A percentile compares a stretch with the other conserved stretches of the same genome.
phyloP scores from a whole-genome alignment of 805 yeast species.

The Wickerhamomyces bisporus region DNA sequence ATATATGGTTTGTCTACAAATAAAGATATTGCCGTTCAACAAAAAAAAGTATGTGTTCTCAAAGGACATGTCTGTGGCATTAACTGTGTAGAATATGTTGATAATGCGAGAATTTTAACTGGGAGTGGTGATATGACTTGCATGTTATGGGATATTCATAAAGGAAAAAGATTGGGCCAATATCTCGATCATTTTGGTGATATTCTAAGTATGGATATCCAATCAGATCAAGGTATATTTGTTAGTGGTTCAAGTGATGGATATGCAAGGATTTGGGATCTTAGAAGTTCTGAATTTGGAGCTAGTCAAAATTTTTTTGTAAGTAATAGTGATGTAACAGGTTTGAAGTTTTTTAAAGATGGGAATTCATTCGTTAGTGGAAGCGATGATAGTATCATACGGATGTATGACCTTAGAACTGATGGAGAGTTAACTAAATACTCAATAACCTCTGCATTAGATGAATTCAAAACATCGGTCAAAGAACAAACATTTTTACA shows the following conservation, averaged over 20 bases:
- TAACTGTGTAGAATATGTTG: constrained; percentile 66
- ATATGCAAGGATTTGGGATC: constrained; percentile 61
- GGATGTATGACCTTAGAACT: constrained; percentile 70
- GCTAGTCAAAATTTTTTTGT: constrained; percentile 48
- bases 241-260: constrained; percentile 69
- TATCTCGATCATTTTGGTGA: constrained; percentile 71
- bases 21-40: constrained; percentile 30
- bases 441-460: constrained; percentile 21
- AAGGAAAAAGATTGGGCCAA: constrained; percentile 47
- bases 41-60: constrained; percentile 46
- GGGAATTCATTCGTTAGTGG: constrained; percentile 71
- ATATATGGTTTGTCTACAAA: constrained; percentile 43
- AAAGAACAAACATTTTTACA: constrained; percentile 10
- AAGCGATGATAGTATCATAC: constrained; percentile 68
- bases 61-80: constrained; percentile 84
- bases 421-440: constrained; percentile 63
- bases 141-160: constrained; percentile 71
- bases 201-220: constrained; percentile 46
- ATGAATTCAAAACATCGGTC: constrained; percentile 2
- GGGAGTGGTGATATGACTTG: constrained; percentile 82
- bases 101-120: constrained; percentile 53
- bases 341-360: constrained; percentile 59
- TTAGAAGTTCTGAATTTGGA: constrained; percentile 32
- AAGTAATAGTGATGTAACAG: constrained; percentile 60
- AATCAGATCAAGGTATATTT: constrained; percentile 33